Base-by-base conservation (phyloP, 2,329 filamentous ascomycete genomes). In the Pezicula neosporulosa region DNA sequence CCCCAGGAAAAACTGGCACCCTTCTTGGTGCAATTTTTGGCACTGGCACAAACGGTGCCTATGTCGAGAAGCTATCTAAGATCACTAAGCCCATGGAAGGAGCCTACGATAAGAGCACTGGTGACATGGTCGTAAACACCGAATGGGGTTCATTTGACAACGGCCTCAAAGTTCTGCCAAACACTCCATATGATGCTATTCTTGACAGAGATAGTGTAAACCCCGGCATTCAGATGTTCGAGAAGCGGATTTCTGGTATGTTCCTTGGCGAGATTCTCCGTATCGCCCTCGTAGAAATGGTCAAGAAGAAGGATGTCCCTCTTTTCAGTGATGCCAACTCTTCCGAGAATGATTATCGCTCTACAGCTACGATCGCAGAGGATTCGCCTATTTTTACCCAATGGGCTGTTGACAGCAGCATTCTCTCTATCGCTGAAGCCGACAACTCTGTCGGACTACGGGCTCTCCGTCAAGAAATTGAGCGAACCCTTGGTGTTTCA, bases 71-170 rank as follows among this genome's bases (percentile, higher is more conserved):
- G 76, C 76, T 95, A 16, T 73, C 80, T 62, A 92, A 90, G 60
- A 82, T 97, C 64, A 90, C 85, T 66, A 99, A 97, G 76, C 74
- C 81, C 15, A 74, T 87, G 51, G 73, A 77, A 54, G 84, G 84
- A 57, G 77, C 86, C 4, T 94, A 88, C 61, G 90, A 97, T 70
- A 77, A 77, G 45, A 84, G 83, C 8, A 95, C 92, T 0, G 91
- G 92, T 48, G 84, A 95, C 62, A 99, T 99, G 94, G 90, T 99
- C 52, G 82, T 99, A 72, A 99, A 99, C 73, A 93, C 89, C 1
- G 94, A 99, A 73, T 99, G 94, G 94, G 94, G 94, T 56, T 96
- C 90, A 51, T 99, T 99, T 65, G 94, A 99, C 72, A 97, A 97
- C 73, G 82, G 88, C 61, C 83, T 97, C 58, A 89, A 86, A 60